Percentiles rank a stretch among this genome's conserved stretches.
Evolutionary conservation across 192 early-diverging fungal species (phyloP).

Genomic region (Jimgerdemannia lactiflua): DNA sequence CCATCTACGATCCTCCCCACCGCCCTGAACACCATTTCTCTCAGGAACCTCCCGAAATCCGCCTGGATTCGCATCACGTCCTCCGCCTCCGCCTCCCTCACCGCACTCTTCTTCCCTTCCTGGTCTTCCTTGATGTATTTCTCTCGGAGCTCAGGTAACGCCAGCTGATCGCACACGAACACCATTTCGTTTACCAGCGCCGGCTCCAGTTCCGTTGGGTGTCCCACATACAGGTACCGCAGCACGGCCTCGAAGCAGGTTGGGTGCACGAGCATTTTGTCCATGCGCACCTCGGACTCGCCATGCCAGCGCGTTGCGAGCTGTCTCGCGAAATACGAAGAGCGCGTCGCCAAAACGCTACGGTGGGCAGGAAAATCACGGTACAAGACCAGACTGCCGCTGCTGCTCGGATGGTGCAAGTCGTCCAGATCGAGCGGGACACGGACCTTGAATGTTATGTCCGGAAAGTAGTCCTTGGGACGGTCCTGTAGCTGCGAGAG

Average conservation of each 20-base stretch:
- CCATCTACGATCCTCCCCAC: not conserved
- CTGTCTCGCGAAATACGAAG: constrained; percentile 26
- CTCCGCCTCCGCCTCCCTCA: not conserved
- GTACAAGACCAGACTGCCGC: constrained; percentile 2
- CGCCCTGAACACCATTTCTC: not conserved
- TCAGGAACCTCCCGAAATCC: not conserved
- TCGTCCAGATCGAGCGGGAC: constrained; percentile 10
- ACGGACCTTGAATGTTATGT: constrained; percentile 33
- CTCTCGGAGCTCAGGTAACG: constrained; percentile 12
- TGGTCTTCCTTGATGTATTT: constrained; percentile 8
- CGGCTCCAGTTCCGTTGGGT: constrained; percentile 13
- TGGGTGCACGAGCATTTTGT: constrained; percentile 23
- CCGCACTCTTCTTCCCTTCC: not conserved
- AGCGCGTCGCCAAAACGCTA: constrained; percentile 37
- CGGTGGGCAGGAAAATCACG: constrained; percentile 39
- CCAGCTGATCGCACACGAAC: constrained; percentile 28
- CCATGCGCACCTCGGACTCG: constrained; percentile 13
- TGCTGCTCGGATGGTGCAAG: not conserved
- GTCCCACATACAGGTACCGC: constrained; percentile 43
- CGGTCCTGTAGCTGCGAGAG: constrained; percentile 18
- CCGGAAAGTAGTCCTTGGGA: constrained; percentile 1
- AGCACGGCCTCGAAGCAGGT: constrained; percentile 31
- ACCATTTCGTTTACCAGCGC: constrained; percentile 17
- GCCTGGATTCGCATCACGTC: not conserved
- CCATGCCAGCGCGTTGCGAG: constrained; percentile 27